Conservation (phyloP, 345 rosid genomes). For the Lumnitzera racemosa region DNA sequence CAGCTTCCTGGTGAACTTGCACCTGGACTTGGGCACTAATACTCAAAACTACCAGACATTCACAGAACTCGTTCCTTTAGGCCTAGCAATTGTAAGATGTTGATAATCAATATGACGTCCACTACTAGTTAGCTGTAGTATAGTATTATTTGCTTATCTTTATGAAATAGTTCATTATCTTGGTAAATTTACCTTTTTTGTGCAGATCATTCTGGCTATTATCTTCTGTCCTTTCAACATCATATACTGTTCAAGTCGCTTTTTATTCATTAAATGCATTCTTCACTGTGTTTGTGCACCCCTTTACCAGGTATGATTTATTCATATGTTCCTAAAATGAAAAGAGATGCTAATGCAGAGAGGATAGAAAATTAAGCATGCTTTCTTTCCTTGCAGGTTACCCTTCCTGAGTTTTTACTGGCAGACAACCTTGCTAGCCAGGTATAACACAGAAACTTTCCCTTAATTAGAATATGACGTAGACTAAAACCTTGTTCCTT, state of each 20-base stretch:
- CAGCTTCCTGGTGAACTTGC: constrained; percentile 49
- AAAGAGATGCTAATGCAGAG: neutral
- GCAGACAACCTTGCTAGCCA: constrained; percentile 65
- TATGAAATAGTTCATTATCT: too few relatives aligned
- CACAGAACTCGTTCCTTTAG: constrained; percentile 53
- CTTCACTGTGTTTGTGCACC: constrained; percentile 35
- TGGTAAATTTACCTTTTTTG: neutral
- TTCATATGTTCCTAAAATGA: neutral
- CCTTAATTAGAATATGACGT: neutral
- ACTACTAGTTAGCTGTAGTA: neutral
- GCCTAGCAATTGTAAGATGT: constrained; percentile 40
- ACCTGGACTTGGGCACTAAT: constrained; percentile 40
- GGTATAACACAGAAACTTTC: constrained; percentile 14
- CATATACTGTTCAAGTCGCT: constrained; percentile 35
- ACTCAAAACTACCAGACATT: constrained; percentile 29
- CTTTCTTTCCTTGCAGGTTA: constrained; percentile 35
- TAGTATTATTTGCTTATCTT: neutral
- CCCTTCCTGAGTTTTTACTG: constrained; percentile 57
- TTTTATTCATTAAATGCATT: constrained; percentile 29
- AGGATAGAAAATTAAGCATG: neutral
- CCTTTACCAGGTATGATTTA: constrained; percentile 30
- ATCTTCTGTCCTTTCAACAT: constrained; percentile 49
- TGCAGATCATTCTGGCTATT: constrained; percentile 38
- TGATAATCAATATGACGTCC: neutral
- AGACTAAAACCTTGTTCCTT: constrained; percentile 1